Base-by-base conservation (phyloP, 305 asterid genomes). In the Caryopteris hybrid region DNA sequence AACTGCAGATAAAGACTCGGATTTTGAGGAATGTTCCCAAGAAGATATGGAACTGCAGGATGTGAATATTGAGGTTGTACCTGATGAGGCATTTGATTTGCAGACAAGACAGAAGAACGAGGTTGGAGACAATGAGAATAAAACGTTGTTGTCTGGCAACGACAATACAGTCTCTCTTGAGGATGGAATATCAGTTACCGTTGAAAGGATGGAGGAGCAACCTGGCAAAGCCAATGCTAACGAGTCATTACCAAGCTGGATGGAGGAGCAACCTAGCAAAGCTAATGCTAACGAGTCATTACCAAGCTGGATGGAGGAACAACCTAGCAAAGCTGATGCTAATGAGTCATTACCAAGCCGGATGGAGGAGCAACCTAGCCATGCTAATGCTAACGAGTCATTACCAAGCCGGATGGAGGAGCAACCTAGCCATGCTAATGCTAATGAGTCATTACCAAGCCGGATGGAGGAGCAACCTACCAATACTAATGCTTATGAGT, bases 41-140 rank as follows among this genome's bases (percentile, higher is more conserved):
- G 78, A 27, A 0, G 80, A 76, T 13, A 56, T 12, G 18, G 76
- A 63, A 25, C 68, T 70, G 66, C 78, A 75, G 42, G 82, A 73
- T 57, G 78, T 76, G 69, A 60, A 68, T 22, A 64, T 83, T 14
- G 78, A 80, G 77, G 47, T 83, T 25, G 36, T 80, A 78, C 61
- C 69, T 1, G 75, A 83, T 39, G 82, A 74, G 57, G 80, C 74
- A 1, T 80, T 80, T 42, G 68, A 75, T 77, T 14, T 72, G 80
- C 74, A 79, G 74, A 74, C 69, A 6, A 73, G 77, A 51, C 33
- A 0, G 2, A 61, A 0, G 2, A 61, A 71, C 5, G 57, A 17
- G 21, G 41, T 25, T 5, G 54, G 50, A 13, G 10, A 11, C 2
- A 71, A 70, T 1, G 48, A 46, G 16, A 13, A 52, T 3, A 61